Evolutionary conservation across 1,139 yeast genomes (phyloP).

Genomic region (Pichia sp.): DNA sequence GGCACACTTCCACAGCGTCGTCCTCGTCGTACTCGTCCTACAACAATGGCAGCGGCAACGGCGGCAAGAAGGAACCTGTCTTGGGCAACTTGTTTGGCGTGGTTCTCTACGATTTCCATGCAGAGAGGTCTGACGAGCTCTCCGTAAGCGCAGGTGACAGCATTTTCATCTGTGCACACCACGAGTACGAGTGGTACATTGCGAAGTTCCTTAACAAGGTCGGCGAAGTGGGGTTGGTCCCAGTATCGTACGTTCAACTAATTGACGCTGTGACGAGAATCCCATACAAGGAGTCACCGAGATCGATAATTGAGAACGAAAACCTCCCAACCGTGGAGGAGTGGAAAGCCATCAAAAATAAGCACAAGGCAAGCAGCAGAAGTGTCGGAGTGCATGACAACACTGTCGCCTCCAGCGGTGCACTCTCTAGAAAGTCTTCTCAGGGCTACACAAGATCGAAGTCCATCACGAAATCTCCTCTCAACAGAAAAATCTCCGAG

Average conservation of each 20-base stretch:
- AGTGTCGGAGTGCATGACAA: conserved; percentile 53
- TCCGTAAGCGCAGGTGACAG: conserved; percentile 83
- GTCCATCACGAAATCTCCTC: not conserved
- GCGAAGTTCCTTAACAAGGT: conserved; percentile 93
- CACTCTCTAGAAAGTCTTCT: conserved; percentile 15
- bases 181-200: conserved; percentile 94
- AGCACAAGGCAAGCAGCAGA: conserved; percentile 86
- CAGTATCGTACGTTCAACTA: conserved; percentile 83
- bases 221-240: conserved; percentile 97
- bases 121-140: conserved; percentile 87
- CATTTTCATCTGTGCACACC: conserved; percentile 90
- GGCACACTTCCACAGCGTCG: conserved; percentile 2
- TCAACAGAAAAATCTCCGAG: not conserved
- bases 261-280: conserved; percentile 69
- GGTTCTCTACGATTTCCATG: conserved; percentile 76
- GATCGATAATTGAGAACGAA: conserved; percentile 53
- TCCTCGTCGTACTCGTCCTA: conserved; percentile 3
- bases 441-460: conserved; percentile 2
- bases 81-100: conserved; percentile 49
- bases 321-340: conserved; percentile 89
- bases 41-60: no score
- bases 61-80: not conserved
- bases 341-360: conserved; percentile 90
- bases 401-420: conserved; percentile 20
- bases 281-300: conserved; percentile 39